These are phyloP conservation scores for Triticum dicoccoides DNA, from an alignment of 176 grass and related monocot species.

Conservation along the genomic window DNA sequence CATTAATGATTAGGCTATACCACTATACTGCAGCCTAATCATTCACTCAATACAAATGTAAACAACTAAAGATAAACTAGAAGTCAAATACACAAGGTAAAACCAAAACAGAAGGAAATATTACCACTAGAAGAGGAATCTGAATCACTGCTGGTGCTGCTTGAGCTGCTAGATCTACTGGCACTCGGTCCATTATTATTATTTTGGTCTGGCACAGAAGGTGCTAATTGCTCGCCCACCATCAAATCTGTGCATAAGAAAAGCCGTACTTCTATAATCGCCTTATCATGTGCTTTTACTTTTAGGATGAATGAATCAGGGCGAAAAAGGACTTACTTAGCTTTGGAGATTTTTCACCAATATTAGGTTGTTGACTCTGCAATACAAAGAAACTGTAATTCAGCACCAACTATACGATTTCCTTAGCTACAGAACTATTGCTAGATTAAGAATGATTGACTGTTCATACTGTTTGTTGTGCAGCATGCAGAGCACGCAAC, in stretches of 20 bases:
- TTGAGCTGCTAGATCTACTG: slow-evolving; percentile 76
- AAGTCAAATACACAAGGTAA: background rate
- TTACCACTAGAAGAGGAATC: slow-evolving; percentile 91
- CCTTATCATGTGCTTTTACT: slow-evolving; percentile 11
- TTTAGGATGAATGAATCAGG: background rate
- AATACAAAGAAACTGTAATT: slow-evolving; percentile 14
- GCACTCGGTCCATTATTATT: slow-evolving; percentile 55
- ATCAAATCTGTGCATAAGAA: background rate
- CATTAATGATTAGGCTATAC: slow-evolving; percentile 13
- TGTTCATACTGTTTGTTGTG: slow-evolving; percentile 60
- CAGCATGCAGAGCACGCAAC: slow-evolving; percentile 31
- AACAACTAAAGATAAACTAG: background rate
- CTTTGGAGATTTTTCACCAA: slow-evolving; percentile 39
- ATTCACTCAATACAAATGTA: background rate
- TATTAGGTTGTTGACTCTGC: slow-evolving; percentile 37
- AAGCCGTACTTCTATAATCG: background rate
- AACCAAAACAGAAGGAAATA: slow-evolving; percentile 15
- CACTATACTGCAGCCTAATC: background rate
- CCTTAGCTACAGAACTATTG: background rate
- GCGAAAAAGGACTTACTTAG: slow-evolving; percentile 30
- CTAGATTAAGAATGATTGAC: background rate
- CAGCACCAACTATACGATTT: background rate
- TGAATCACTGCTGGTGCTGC: slow-evolving; percentile 91
- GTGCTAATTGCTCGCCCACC: slow-evolving; percentile 12
- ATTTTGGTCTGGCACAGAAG: slow-evolving; percentile 40